A percentile compares a stretch with the other conserved stretches of the same genome.
These are phyloP conservation scores for Powellomyces hirtus DNA, from an alignment of 192 early-diverging fungal species.

Conservation along the genomic window DNA sequence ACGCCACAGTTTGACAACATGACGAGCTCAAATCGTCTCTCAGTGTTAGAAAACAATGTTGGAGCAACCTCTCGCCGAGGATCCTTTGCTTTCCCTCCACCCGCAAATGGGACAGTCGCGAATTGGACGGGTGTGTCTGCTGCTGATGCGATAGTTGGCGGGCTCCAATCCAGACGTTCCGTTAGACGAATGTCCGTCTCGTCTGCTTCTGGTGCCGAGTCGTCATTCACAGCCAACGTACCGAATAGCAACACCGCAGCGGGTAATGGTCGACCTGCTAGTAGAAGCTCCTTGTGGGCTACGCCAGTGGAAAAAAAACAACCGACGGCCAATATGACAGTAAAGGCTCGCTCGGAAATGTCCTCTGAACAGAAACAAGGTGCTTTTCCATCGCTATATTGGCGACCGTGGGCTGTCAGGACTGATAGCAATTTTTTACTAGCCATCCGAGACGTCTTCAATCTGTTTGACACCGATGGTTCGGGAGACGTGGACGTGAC, in stretches of 20 bases:
- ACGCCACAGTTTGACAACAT: too few species aligned
- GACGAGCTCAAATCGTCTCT: too few species aligned
- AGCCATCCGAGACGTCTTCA: slow-evolving; percentile 33
- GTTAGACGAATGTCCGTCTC: too few species aligned
- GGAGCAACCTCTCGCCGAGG: too few species aligned
- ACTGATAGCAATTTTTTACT: neutral
- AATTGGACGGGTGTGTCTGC: neutral
- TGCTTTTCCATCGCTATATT: neutral
- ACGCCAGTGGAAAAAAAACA: neutral
- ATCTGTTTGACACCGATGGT: slow-evolving; percentile 55
- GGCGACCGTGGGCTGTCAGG: neutral
- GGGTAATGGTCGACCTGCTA: neutral
- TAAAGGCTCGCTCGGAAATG: slow-evolving; percentile 10
- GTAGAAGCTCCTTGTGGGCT: neutral
- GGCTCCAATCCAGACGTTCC: too few species aligned
- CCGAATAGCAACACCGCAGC: neutral
- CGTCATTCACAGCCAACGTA: too few species aligned
- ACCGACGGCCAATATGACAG: neutral
- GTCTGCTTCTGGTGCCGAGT: too few species aligned
- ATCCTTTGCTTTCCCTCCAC: neutral
- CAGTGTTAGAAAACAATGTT: too few species aligned
- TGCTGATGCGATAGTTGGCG: neutral
- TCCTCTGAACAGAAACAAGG: slow-evolving; percentile 49
- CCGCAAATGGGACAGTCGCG: neutral
- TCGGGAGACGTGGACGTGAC: slow-evolving; percentile 62